A percentile compares a stretch with the other conserved stretches of the same genome.
phyloP scores from a whole-genome alignment of 176 grass and related monocot genomes.

The Leersia perrieri region DNA sequence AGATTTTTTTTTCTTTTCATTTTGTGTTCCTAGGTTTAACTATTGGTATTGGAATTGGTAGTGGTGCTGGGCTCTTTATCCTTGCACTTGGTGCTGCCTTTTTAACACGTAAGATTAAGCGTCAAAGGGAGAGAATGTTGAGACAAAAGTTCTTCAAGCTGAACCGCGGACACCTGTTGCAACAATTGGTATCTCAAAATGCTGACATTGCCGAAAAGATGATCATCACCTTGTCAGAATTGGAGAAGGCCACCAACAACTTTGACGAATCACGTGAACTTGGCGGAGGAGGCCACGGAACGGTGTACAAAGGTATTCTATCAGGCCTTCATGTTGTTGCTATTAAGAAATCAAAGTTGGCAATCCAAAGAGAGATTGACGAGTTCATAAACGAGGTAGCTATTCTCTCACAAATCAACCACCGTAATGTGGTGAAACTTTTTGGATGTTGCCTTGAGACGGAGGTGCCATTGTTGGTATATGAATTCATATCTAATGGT shows the following conservation, averaged over 20 bases:
- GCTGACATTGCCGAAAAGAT: background rate
- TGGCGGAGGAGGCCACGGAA: background rate
- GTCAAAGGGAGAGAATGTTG: background rate
- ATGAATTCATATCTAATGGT: constrained; percentile 4
- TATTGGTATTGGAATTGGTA: no score
- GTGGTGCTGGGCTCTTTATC: background rate
- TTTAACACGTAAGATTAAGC: background rate
- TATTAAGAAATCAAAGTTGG: background rate
- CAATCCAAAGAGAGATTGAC: background rate
- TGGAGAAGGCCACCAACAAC: constrained; percentile 9
- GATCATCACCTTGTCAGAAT: background rate
- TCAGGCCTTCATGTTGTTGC: background rate
- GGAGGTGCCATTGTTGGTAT: background rate
- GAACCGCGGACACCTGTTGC: background rate
- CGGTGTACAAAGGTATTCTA: background rate
- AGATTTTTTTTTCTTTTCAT: no score
- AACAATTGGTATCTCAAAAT: background rate
- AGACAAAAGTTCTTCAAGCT: background rate
- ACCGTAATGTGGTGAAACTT: background rate
- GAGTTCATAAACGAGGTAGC: constrained; percentile 4
- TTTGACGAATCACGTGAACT: background rate
- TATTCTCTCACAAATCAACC: background rate
- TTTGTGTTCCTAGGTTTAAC: no score
- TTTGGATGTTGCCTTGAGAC: constrained; percentile 20
- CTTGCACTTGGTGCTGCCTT: background rate